These are phyloP conservation scores for Plasmodium gonderi DNA, from an alignment of 169 alveolate species.

Conservation along the genomic window DNA sequence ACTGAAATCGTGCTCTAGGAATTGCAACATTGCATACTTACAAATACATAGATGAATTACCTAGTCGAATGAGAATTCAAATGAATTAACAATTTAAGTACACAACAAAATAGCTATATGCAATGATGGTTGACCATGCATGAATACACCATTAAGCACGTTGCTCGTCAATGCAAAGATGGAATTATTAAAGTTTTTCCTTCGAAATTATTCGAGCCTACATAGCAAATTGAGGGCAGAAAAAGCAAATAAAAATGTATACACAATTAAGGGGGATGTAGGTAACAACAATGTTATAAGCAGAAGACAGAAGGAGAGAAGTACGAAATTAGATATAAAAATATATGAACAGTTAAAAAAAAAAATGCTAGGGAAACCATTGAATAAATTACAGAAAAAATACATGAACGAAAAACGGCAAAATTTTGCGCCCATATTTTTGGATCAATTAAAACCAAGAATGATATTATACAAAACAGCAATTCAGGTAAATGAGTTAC, in stretches of 20 bases:
- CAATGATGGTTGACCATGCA: not conserved
- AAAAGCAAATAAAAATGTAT: conserved; percentile 8
- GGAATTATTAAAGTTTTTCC: not conserved
- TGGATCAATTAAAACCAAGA: conserved; percentile 82
- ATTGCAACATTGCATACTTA: not conserved
- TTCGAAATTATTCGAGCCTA: conserved; percentile 39
- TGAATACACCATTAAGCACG: not conserved
- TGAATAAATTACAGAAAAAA: conserved; percentile 69
- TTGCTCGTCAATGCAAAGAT: conserved; percentile 5
- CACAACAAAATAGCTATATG: too few relatives aligned
- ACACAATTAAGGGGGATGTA: conserved; percentile 3
- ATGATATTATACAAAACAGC: conserved; percentile 71
- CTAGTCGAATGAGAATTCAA: not conserved
- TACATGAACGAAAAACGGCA: conserved; percentile 68
- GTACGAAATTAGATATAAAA: conserved; percentile 44
- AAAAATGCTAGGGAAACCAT: conserved; percentile 65
- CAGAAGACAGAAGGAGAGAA: conserved; percentile 57
- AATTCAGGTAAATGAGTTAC: conserved; percentile 59
- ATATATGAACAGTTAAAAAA: conserved; percentile 51
- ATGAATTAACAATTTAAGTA: not conserved
- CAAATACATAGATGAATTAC: not conserved
- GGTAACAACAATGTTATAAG: conserved; percentile 1
- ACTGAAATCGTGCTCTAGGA: not conserved
- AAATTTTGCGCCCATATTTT: conserved; percentile 81
- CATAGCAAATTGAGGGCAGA: conserved; percentile 15